phyloP scores from a whole-genome alignment of 306 rosid species.

The Vigna mungo region DNA sequence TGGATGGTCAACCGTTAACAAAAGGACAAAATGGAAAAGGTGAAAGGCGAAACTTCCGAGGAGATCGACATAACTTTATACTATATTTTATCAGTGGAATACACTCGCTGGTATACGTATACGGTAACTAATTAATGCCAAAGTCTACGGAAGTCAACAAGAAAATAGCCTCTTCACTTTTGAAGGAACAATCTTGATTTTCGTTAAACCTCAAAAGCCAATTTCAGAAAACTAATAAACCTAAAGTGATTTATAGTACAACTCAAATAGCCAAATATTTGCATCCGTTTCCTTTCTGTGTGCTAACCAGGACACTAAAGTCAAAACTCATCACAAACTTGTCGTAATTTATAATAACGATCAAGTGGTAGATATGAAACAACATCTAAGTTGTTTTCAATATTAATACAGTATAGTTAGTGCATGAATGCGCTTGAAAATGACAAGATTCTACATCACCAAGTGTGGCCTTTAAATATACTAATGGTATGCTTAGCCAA shows the following conservation, averaged over 20 bases:
- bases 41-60: constrained; percentile 41
- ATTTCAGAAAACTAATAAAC: background rate
- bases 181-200: constrained; percentile 28
- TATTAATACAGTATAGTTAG: background rate
- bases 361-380: background rate
- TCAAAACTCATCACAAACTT: constrained; percentile 1
- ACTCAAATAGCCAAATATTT: background rate
- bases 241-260: background rate
- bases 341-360: background rate
- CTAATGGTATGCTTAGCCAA: background rate
- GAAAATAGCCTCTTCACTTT: constrained; percentile 35
- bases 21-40: constrained; percentile 40
- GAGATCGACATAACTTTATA: constrained; percentile 27
- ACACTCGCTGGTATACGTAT: constrained; percentile 16
- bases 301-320: constrained; percentile 21
- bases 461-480: background rate
- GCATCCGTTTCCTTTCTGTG: constrained; percentile 3
- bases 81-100: constrained; percentile 41
- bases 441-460: constrained; percentile 25
- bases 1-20: constrained; percentile 48
- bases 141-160: constrained; percentile 37
- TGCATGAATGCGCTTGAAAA: constrained; percentile 27
- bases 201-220: constrained; percentile 27
- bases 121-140: background rate
- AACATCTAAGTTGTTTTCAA: constrained; percentile 21